Evolutionary conservation across 2,329 filamentous ascomycete species (phyloP).

Genomic region (Verticillium isaacii): DNA sequence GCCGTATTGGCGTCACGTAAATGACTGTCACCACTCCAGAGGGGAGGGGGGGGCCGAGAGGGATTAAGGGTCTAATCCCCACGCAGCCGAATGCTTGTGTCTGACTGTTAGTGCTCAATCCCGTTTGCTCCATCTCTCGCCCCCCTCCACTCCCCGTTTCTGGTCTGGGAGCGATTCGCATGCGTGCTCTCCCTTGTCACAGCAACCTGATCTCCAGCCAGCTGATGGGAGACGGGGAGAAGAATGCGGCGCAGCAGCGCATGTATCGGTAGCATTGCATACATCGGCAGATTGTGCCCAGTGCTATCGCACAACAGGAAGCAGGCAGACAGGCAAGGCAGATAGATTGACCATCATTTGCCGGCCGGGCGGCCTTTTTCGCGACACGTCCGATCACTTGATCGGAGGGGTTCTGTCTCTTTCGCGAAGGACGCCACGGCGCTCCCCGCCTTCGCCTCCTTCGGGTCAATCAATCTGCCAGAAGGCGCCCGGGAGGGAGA

Average conservation of each 20-base stretch:
- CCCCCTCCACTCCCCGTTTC: background rate
- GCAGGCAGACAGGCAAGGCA: background rate
- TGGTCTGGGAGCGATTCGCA: background rate
- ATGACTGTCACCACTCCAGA: background rate
- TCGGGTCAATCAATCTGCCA: background rate
- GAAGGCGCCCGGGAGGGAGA: background rate
- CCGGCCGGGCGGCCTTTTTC: background rate
- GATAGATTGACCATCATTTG: background rate
- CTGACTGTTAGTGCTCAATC: background rate
- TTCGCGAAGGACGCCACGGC: background rate
- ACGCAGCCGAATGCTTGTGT: background rate
- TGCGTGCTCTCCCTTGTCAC: too few relatives aligned
- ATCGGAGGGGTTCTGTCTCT: background rate
- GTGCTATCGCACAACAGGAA: background rate
- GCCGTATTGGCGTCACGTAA: background rate
- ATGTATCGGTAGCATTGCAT: background rate
- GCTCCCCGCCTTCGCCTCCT: background rate
- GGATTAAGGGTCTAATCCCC: background rate
- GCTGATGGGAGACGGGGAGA: too few relatives aligned
- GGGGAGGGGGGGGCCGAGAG: background rate
- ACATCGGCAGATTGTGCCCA: background rate
- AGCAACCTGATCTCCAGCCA: too few relatives aligned
- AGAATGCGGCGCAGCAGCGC: background rate
- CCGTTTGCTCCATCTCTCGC: background rate
- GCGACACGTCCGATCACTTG: background rate